phyloP scores from a whole-genome alignment of 2,329 filamentous ascomycete species.

The Sporothrix protearum region DNA sequence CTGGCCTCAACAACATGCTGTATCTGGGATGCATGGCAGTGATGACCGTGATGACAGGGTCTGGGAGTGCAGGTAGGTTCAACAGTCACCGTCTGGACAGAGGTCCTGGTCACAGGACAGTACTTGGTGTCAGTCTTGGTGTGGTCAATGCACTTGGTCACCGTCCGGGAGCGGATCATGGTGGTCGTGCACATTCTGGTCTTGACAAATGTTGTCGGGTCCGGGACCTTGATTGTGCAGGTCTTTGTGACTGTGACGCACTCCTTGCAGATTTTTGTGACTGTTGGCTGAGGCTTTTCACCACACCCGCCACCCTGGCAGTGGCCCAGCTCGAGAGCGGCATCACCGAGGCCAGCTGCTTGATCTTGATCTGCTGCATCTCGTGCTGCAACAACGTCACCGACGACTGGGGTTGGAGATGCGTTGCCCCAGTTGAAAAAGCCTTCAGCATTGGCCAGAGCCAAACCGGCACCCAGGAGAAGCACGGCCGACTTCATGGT shows the following conservation, averaged over 20 bases:
- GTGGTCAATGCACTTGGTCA: constrained; percentile 24
- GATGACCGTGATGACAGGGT: constrained; percentile 5
- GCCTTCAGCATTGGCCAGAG: constrained; percentile 23
- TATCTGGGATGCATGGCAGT: constrained; percentile 5
- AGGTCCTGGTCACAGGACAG: constrained; percentile 20
- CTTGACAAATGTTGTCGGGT: constrained; percentile 19
- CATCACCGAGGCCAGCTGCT: background rate
- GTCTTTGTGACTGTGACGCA: constrained; percentile 18
- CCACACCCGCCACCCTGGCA: background rate
- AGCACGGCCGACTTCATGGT: constrained; percentile 27
- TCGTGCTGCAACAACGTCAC: constrained; percentile 1
- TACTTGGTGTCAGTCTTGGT: constrained; percentile 22
- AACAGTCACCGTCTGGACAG: constrained; percentile 20
- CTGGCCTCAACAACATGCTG: constrained; percentile 20
- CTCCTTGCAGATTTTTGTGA: constrained; percentile 18
- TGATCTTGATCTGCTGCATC: background rate
- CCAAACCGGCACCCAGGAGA: constrained; percentile 23
- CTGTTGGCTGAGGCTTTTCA: background rate
- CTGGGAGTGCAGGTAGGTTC: constrained; percentile 4
- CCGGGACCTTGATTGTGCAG: constrained; percentile 14
- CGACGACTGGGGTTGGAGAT: background rate
- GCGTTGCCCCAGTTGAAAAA: constrained; percentile 11
- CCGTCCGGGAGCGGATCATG: constrained; percentile 14
- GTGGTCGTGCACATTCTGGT: constrained; percentile 20
- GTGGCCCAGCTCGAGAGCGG: background rate